These are phyloP conservation scores for Dorcoceras hygrometricum DNA, from an alignment of 257 asterid species.

Conservation along the genomic window DNA sequence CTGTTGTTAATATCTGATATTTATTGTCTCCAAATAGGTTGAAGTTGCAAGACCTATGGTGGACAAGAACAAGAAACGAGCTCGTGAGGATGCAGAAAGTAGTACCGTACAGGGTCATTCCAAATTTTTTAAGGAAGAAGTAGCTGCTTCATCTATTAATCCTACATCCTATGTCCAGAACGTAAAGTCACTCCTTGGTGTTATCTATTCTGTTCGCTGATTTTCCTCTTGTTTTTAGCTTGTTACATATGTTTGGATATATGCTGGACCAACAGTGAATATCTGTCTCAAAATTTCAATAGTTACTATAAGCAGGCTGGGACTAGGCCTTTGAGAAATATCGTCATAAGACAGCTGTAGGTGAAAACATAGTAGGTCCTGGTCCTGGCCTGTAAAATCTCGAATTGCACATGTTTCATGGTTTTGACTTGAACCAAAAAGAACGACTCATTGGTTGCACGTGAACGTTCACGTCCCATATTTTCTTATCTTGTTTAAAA, in stretches of 20 bases:
- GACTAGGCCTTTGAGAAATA: constrained; percentile 10
- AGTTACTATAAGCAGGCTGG: constrained; percentile 9
- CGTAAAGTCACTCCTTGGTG: constrained; percentile 33
- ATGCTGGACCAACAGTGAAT: constrained; percentile 6
- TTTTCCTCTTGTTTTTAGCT: not conserved
- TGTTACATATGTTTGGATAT: constrained; percentile 1
- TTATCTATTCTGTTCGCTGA: constrained; percentile 5
- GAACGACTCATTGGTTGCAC: constrained; percentile 4
- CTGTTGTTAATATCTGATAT: constrained; percentile 4
- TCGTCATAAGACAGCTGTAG: constrained; percentile 3
- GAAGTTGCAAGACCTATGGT: constrained; percentile 87
- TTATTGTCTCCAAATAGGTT: constrained; percentile 50
- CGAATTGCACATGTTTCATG: not conserved
- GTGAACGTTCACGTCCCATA: not conserved
- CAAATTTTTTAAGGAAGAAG: constrained; percentile 39
- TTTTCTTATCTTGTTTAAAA: not conserved
- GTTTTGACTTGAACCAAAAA: not conserved
- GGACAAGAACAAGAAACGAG: constrained; percentile 71
- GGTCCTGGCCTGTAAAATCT: not conserved
- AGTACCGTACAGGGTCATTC: constrained; percentile 40
- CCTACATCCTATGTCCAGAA: constrained; percentile 33
- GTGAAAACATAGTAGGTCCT: constrained; percentile 12
- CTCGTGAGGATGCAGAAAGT: constrained; percentile 60
- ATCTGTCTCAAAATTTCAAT: not conserved
- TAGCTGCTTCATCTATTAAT: constrained; percentile 27